Evolutionary conservation across 2,329 filamentous ascomycete genomes (phyloP).

Genomic region (Rugonectria rugulosa): DNA sequence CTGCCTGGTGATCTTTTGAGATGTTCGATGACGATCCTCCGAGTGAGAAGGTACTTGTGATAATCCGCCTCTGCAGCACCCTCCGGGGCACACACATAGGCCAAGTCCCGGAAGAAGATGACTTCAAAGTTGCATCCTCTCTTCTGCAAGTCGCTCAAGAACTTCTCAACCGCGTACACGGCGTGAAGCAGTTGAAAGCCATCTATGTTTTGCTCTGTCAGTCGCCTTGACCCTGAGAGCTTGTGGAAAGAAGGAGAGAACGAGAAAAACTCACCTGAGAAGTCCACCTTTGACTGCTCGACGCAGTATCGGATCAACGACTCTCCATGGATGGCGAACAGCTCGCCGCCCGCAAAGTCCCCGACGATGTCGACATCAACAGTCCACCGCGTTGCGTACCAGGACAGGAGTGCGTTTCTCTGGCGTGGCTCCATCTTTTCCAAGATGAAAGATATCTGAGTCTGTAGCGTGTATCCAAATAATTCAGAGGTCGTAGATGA

Average conservation of each 20-base stretch:
- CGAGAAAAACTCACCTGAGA: constrained; percentile 51
- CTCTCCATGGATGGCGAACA: constrained; percentile 78
- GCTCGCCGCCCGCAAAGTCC: constrained; percentile 77
- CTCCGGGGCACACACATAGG: constrained; percentile 62
- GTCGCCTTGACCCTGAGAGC: constrained; percentile 11
- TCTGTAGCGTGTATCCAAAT: too few relatives aligned
- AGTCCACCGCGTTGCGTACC: constrained; percentile 14
- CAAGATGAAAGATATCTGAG: too few relatives aligned
- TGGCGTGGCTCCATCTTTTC: neutral
- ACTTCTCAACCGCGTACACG: constrained; percentile 71
- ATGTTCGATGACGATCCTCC: constrained; percentile 71
- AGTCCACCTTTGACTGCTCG: constrained; percentile 68
- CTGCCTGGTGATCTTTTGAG: constrained; percentile 44
- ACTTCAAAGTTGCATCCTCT: constrained; percentile 76
- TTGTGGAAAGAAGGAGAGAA: neutral
- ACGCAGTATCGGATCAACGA: constrained; percentile 73
- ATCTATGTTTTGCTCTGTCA: too few relatives aligned
- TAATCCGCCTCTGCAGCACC: constrained; percentile 6
- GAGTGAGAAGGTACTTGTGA: constrained; percentile 67
- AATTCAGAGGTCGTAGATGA: too few relatives aligned
- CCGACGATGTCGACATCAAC: constrained; percentile 69
- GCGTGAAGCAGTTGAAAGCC: constrained; percentile 78
- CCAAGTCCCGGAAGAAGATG: constrained; percentile 69
- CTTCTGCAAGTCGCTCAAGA: constrained; percentile 65
- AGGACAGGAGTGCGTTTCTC: constrained; percentile 13